Conservation (phyloP, 2,329 filamentous ascomycete species). For the Penicillium sclerotigenum region DNA sequence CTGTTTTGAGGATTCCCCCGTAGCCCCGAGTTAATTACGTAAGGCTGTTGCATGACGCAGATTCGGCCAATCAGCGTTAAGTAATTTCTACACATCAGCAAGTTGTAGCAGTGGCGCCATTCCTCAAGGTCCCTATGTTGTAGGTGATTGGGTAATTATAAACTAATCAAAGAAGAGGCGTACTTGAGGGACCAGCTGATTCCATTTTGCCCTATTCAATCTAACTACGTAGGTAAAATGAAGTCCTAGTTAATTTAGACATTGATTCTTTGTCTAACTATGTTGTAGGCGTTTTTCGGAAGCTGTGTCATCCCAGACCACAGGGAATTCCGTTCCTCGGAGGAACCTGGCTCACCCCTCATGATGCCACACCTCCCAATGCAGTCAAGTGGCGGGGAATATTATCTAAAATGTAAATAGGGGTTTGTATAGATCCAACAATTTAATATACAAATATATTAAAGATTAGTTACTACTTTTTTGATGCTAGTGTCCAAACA, state of each 20-base stretch:
- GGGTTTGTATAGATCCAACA: not conserved
- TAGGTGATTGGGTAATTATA: not conserved
- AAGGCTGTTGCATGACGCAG: constrained; percentile 23
- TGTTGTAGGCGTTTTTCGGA: constrained; percentile 13
- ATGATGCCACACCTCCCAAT: constrained; percentile 3
- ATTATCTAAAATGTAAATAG: not conserved
- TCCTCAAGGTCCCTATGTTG: constrained; percentile 11
- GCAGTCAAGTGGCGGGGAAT: constrained; percentile 1
- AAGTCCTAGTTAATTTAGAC: too few relatives aligned
- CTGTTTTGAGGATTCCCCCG: constrained; percentile 25
- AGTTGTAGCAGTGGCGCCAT: constrained; percentile 29
- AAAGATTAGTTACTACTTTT: not conserved
- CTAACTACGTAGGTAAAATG: too few relatives aligned
- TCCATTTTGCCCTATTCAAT: not conserved
- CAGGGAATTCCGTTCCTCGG: constrained; percentile 7
- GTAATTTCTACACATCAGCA: constrained; percentile 38
- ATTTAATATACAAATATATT: not conserved
- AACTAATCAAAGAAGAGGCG: not conserved
- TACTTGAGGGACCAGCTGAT: not conserved
- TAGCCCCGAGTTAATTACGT: constrained; percentile 23
- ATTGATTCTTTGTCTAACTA: too few relatives aligned
- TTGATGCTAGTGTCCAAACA: not conserved
- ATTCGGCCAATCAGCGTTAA: constrained; percentile 37
- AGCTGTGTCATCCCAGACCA: constrained; percentile 16
- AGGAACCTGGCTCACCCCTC: not conserved